Conservation (phyloP, 352 stramenopile genomes). For the Pythium coloratum region DNA sequence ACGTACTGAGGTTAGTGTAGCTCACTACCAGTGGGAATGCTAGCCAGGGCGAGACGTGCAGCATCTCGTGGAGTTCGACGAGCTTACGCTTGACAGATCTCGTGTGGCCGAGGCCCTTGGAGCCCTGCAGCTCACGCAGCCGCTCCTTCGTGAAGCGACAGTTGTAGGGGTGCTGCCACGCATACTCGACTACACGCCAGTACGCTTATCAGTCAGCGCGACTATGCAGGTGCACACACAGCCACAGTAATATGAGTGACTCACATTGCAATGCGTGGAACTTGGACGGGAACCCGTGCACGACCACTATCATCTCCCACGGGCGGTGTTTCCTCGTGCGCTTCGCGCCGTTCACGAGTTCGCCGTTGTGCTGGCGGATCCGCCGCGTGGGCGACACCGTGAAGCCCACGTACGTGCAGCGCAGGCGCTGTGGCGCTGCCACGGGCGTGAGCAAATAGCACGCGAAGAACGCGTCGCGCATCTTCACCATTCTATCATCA, state of each 20-base stretch:
- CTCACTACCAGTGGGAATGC: constrained; percentile 48
- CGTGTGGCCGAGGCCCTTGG: constrained; percentile 42
- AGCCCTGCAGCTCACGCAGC: constrained; percentile 34
- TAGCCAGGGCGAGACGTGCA: constrained; percentile 54
- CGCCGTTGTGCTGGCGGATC: constrained; percentile 76
- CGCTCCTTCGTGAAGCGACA: constrained; percentile 53
- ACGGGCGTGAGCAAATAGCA: constrained; percentile 77
- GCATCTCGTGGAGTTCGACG: constrained; percentile 63
- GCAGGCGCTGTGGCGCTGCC: constrained; percentile 45
- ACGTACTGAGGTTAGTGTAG: constrained; percentile 47
- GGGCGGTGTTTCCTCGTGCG: constrained; percentile 54
- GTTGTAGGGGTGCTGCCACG: constrained; percentile 71
- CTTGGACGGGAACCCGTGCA: constrained; percentile 79
- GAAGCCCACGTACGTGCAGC: constrained; percentile 73
- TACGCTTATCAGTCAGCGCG: not conserved
- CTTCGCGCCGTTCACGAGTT: constrained; percentile 64
- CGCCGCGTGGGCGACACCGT: constrained; percentile 55
- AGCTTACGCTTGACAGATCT: constrained; percentile 72
- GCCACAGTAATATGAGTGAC: constrained; percentile 14
- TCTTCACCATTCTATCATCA: constrained; percentile 12
- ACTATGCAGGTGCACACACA: not conserved
- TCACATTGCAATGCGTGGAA: constrained; percentile 74
- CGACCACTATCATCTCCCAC: constrained; percentile 74
- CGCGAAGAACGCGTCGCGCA: constrained; percentile 46
- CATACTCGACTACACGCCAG: constrained; percentile 58